Evolutionary conservation across 805 yeast species (phyloP).

Genomic region (Schizosaccharomyces pombe): ASM294v3 CU329670.1:2548001-2548500

Average conservation of each 20-base stretch:
- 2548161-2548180: not conserved
- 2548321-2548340: not conserved
- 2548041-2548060: not conserved
- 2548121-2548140: not conserved
- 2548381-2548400: not conserved
- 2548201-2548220: not conserved
- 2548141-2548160: not conserved
- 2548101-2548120: not conserved
- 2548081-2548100: not conserved
- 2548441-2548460: not conserved
- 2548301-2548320: not conserved
- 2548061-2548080: not conserved
- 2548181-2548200: not conserved
- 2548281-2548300: not conserved
- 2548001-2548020: not conserved
- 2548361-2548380: not conserved
- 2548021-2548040: not conserved
- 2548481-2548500: not conserved
- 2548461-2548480: not conserved
- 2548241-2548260: not conserved
- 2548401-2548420: not conserved
- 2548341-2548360: not conserved
- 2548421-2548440: not conserved
- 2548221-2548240: not conserved
- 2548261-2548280: not conserved